Base-by-base conservation (phyloP, 2,329 filamentous ascomycete species). In the Knufia fluminis region DNA sequence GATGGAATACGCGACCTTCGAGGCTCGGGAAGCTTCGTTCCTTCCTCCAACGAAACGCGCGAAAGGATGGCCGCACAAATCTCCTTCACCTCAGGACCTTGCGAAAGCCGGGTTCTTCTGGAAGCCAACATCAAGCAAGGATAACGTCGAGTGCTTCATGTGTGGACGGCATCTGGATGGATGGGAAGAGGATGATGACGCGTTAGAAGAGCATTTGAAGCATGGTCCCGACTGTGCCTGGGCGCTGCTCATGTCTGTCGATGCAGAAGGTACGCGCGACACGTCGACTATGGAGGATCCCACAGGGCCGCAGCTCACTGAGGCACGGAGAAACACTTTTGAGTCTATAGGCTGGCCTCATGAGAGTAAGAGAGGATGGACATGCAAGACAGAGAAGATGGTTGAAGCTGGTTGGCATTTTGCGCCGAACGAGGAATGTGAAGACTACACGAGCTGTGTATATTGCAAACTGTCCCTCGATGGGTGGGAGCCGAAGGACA, bases 351-450 rank as follows among this genome's bases (percentile, higher is more conserved):
- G 76, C 57, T 98, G 92, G 92, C 89, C 90, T 0, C 86, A 98
- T 60, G 90, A 98, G 56, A 73, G 73, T 1, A 94, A 92, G 69
- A 83, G 82, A 61, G 87, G 85, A 4, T 95, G 89, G 89, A 82
- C 86, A 55, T 94, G 87, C 70, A 94, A 92, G 66, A 82, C 80
- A 0, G 85, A 92, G 58, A 90, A 94, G 82, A 82, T 97, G 71
- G 87, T 87, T 28, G 86, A 91, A 57, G 86, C 88, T 23, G 92
- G 92, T 9, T 98, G 91, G 90, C 89, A 85, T 63, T 96, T 90
- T 68, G 94, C 89, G 20, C 90, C 92, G 0, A 86, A 80, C 4
- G 70, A 79, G 38, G 88, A 91, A 38, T 87, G 82, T 10, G 83
- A 92, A 56, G 92, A 98, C 65, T 86, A 91, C 70, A 86, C 87